Evolutionary conservation across 352 stramenopile genomes (phyloP).

Genomic region (Phytophthora citrophthora): DNA sequence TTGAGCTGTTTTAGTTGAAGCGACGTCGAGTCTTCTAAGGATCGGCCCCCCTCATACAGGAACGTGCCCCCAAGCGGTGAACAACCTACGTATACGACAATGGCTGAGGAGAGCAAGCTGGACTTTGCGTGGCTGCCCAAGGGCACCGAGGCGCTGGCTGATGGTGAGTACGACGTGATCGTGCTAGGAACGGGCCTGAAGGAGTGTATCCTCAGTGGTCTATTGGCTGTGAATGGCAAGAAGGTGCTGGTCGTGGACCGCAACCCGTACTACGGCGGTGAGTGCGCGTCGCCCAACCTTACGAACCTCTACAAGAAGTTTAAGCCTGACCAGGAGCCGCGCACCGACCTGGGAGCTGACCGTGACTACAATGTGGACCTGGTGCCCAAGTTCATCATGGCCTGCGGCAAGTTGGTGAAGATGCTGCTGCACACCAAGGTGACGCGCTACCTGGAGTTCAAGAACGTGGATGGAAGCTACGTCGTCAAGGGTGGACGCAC

Average conservation of each 20-base stretch:
- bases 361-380: constrained; percentile 99
- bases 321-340: constrained; percentile 70
- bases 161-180: constrained; percentile 99
- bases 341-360: constrained; percentile 92
- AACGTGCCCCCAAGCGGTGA: constrained; percentile 11
- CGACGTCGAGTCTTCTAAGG: constrained; percentile 5
- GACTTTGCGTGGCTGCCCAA: constrained; percentile 95
- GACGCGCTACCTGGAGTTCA: constrained; percentile 99
- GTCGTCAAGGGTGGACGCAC: constrained; percentile 98
- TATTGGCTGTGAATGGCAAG: constrained; percentile 95
- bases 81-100: constrained; percentile 20
- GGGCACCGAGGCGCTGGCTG: constrained; percentile 95
- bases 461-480: constrained; percentile 98
- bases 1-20: too few species aligned
- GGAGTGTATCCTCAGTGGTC: constrained; percentile 98
- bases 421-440: constrained; percentile 98
- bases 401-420: constrained; percentile 99
- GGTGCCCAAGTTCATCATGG: constrained; percentile 99
- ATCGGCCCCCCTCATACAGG: constrained; percentile 22
- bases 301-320: constrained; percentile 98
- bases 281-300: constrained; percentile 98
- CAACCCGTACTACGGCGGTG: constrained; percentile 98
- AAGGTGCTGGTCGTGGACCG: constrained; percentile 98
- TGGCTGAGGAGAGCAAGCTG: constrained; percentile 73
- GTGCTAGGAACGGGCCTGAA: constrained; percentile 99